Evolutionary conservation across 1,284 basidiomycete species (phyloP), one percentile per base, ranked within the genome.

Genomic region (Leccinum discolor): DNA sequence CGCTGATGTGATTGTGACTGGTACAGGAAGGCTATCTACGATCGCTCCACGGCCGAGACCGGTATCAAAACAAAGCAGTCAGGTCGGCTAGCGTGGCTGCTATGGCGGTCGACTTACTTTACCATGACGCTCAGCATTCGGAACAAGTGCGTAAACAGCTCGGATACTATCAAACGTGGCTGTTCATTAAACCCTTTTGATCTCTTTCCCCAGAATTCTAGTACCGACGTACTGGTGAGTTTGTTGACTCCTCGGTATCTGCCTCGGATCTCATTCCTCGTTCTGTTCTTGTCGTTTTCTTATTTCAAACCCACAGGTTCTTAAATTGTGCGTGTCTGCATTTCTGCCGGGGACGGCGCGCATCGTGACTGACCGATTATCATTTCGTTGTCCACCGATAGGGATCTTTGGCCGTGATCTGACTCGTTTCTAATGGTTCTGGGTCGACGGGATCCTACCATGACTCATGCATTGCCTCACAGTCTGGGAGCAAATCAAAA

Each of bases 361-460:
- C 26, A 71, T 65, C 63, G 61, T 60, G 65, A 44, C 71, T 72
- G 26, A 57, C 26, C 16, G 26, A 63, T 71, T 35, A 60, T 80
- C 77, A 75, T 79, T 76, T 75, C 74, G 76, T 66, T 59, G 2
- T 57, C 16, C 1, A 23, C 61, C 42, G 47, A 61, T 64, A 88
- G 86, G 88, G 86, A 86, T 94, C 65, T 93, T 94, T 73, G 93
- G 94, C 6, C 84, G 93, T 16, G 91, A 95, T 75, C 78, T 95
- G 60, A 91, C 88, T 10, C 84, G 91, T 18, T 93, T 94, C 77
- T 94, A 77, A 81, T 67, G 18, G 35, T 61, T 66, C 42, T 63
- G n/a, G 44, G 40, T 59, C 47, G 52, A 65, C 42, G n/a, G 40
- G 40, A 18, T 29, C 26, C 32, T 10, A 26, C 40, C 60, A 32